Evolutionary conservation across 1,139 yeast species (phyloP).

Genomic region (Debaryomyces nepalensis): DNA sequence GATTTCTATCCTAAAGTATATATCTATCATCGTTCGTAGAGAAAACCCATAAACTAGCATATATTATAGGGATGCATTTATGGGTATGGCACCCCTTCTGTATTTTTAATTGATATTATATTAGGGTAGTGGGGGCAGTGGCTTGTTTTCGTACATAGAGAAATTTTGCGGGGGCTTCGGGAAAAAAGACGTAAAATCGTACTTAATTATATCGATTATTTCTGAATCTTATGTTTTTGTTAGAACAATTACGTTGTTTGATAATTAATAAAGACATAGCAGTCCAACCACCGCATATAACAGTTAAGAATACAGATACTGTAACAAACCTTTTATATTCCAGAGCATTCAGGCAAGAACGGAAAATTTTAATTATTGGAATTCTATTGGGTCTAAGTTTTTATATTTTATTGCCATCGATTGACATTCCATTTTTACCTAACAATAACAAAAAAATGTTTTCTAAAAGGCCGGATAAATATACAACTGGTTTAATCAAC

Average conservation of each 20-base stretch:
- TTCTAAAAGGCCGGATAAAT: constrained; percentile 66
- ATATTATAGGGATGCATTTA: too few species aligned
- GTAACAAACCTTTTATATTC: constrained; percentile 8
- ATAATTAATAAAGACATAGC: constrained; percentile 15
- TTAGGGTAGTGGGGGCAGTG: too few species aligned
- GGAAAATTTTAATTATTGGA: constrained; percentile 14
- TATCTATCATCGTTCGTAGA: too few species aligned
- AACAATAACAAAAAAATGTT: constrained; percentile 34
- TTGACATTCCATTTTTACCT: constrained; percentile 16
- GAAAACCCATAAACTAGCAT: too few species aligned
- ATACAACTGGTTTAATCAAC: constrained; percentile 83
- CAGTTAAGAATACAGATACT: neutral
- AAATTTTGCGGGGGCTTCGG: constrained; percentile 12
- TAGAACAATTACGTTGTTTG: constrained; percentile 16
- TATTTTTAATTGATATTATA: too few species aligned
- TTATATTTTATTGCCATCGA: constrained; percentile 34
- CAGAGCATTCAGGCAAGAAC: constrained; percentile 8
- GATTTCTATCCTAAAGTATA: too few species aligned
- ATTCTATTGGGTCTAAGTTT: constrained; percentile 19
- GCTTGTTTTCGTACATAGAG: constrained; percentile 1
- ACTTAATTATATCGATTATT: neutral
- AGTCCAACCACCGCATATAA: neutral
- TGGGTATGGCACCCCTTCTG: too few species aligned
- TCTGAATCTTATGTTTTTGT: constrained; percentile 14
- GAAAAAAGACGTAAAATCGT: constrained; percentile 1